phyloP scores from a whole-genome alignment of 1,284 basidiomycete species.

The Sporisorium graminicola region DNA sequence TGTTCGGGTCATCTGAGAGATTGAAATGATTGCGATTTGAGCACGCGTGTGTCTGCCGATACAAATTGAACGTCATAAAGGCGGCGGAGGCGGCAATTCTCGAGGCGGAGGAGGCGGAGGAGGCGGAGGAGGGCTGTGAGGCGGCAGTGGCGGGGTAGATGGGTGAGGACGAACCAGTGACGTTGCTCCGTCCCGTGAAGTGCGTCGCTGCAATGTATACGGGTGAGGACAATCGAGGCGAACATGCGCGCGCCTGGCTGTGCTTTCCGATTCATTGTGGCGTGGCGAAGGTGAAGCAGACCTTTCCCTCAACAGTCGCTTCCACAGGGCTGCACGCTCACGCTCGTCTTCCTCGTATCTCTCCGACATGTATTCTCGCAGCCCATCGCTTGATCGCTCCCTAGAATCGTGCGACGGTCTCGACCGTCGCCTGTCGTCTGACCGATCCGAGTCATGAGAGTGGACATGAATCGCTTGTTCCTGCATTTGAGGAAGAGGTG shows the following conservation, averaged over 20 bases:
- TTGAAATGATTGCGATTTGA: neutral
- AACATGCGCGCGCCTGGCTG: neutral
- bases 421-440: neutral
- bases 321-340: constrained; percentile 19
- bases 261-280: neutral
- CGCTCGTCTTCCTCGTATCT: constrained; percentile 2
- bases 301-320: constrained; percentile 9
- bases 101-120: constrained; percentile 19
- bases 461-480: neutral
- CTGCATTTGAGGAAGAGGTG: constrained; percentile 23
- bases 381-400: neutral
- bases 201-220: neutral
- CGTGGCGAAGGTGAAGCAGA: constrained; percentile 17
- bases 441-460: neutral
- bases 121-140: constrained; percentile 3
- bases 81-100: constrained; percentile 6
- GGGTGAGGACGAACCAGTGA: no score
- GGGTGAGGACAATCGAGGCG: neutral
- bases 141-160: neutral
- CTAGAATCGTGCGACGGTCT: neutral
- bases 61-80: neutral
- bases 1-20: no score
- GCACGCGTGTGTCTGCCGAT: neutral
- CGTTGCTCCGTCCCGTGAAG: no score
- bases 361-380: neutral